Conservation (phyloP, 345 rosid species). For the Syzygium jambos region DNA sequence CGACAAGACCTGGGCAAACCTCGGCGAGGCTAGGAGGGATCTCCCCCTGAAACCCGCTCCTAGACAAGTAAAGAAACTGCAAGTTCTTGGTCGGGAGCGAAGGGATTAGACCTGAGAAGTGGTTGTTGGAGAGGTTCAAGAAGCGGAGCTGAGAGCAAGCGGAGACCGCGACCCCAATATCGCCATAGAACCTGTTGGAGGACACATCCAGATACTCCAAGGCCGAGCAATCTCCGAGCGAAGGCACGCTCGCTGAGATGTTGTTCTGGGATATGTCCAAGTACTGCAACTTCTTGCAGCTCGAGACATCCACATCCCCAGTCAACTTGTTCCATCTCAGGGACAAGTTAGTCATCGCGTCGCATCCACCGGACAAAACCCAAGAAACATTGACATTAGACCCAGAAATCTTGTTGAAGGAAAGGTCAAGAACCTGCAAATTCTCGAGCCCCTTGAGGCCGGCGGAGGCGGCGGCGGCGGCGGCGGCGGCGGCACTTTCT, state of each 20-base stretch:
- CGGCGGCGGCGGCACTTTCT: slow-evolving; percentile 10
- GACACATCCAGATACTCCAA: slow-evolving; percentile 74
- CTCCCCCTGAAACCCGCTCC: slow-evolving; percentile 51
- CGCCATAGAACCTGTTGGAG: slow-evolving; percentile 53
- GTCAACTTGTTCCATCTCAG: slow-evolving; percentile 58
- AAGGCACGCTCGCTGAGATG: slow-evolving; percentile 43
- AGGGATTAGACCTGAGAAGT: slow-evolving; percentile 59
- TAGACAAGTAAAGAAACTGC: slow-evolving; percentile 41
- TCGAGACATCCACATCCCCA: slow-evolving; percentile 63
- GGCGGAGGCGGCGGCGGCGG: neutral
- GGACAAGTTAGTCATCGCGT: slow-evolving; percentile 32
- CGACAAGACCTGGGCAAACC: slow-evolving; percentile 58
- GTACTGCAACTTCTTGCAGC: slow-evolving; percentile 43
- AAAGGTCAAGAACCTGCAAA: slow-evolving; percentile 70
- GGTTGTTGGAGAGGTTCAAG: slow-evolving; percentile 60
- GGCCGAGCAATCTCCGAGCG: slow-evolving; percentile 57
- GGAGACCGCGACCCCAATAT: slow-evolving; percentile 44
- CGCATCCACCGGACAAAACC: slow-evolving; percentile 47
- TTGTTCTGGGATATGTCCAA: slow-evolving; percentile 76
- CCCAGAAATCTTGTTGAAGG: slow-evolving; percentile 49
- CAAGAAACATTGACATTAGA: slow-evolving; percentile 37
- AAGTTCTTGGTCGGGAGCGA: slow-evolving; percentile 39
- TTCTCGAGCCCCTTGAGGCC: neutral
- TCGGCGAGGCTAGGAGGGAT: slow-evolving; percentile 55
- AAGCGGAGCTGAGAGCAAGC: slow-evolving; percentile 46